phyloP scores from a whole-genome alignment of 2,329 filamentous ascomycete species.

The Fusarium redolens region DNA sequence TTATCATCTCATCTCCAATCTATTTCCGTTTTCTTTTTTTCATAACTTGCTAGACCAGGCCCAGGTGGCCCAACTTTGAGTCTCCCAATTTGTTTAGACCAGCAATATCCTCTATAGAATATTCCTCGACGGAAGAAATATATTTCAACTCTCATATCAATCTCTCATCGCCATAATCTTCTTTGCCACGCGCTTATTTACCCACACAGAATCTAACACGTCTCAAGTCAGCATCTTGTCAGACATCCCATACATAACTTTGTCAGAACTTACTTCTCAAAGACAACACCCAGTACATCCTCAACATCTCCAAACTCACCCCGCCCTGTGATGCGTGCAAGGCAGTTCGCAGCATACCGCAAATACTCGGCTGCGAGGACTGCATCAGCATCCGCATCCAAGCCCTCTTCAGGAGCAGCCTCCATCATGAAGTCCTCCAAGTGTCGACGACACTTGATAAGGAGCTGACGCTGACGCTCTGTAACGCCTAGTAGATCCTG shows the following conservation, averaged over 20 bases:
- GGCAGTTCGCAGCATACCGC: constrained; percentile 79
- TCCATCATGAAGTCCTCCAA: constrained; percentile 79
- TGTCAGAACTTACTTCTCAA: constrained; percentile 82
- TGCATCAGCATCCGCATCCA: constrained; percentile 79
- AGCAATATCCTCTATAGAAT: constrained; percentile 33
- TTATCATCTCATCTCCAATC: neutral
- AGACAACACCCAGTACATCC: constrained; percentile 94
- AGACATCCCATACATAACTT: neutral
- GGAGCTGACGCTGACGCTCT: constrained; percentile 85
- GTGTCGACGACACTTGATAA: constrained; percentile 77
- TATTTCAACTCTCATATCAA: constrained; percentile 9
- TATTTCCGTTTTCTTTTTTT: neutral
- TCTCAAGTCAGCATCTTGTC: constrained; percentile 31
- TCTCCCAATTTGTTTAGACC: constrained; percentile 21
- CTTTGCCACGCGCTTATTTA: constrained; percentile 47
- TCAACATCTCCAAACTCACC: constrained; percentile 91
- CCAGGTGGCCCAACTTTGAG: constrained; percentile 28
- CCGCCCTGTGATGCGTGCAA: constrained; percentile 89
- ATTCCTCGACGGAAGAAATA: constrained; percentile 12
- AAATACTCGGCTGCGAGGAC: constrained; percentile 92
- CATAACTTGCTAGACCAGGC: constrained; percentile 23
- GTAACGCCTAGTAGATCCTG: constrained; percentile 91
- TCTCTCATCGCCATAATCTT: neutral
- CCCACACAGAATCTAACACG: constrained; percentile 59
- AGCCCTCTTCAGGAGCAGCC: constrained; percentile 54